These are phyloP conservation scores for Hondaea fermentalgiana DNA, from an alignment of 108 stramenopile genomes.

Conservation along the genomic window DNA sequence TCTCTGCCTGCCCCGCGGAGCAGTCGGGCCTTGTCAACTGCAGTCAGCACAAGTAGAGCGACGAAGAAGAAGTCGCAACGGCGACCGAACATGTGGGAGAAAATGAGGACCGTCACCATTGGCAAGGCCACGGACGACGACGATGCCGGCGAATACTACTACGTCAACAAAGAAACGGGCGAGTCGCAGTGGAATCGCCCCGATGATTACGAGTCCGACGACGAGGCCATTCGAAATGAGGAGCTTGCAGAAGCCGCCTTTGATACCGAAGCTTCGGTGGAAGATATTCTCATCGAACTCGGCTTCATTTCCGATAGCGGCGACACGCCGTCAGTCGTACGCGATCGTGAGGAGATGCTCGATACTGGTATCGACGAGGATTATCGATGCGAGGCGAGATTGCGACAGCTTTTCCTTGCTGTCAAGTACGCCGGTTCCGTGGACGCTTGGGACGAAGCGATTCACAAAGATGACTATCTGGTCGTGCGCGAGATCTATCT, in stretches of 20 bases:
- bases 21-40: not conserved
- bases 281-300: not conserved
- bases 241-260: not conserved
- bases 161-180: not conserved
- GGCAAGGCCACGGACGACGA: not conserved
- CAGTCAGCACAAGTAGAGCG: not conserved
- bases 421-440: not conserved
- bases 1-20: not conserved
- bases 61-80: not conserved
- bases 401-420: not conserved
- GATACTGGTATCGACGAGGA: not conserved
- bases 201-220: not conserved
- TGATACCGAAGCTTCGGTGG: not conserved
- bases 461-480: not conserved
- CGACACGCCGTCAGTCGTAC: not conserved
- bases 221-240: not conserved
- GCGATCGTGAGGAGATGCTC: not conserved
- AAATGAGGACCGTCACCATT: not conserved
- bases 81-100: not conserved
- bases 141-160: not conserved
- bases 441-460: not conserved
- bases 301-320: not conserved
- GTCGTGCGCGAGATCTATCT: not conserved
- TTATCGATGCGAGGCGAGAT: not conserved
- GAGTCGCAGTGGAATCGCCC: constrained; percentile 17